These are phyloP conservation scores for Apiospora marii DNA, from an alignment of 2,329 filamentous ascomycete genomes.

Conservation along the genomic window DNA sequence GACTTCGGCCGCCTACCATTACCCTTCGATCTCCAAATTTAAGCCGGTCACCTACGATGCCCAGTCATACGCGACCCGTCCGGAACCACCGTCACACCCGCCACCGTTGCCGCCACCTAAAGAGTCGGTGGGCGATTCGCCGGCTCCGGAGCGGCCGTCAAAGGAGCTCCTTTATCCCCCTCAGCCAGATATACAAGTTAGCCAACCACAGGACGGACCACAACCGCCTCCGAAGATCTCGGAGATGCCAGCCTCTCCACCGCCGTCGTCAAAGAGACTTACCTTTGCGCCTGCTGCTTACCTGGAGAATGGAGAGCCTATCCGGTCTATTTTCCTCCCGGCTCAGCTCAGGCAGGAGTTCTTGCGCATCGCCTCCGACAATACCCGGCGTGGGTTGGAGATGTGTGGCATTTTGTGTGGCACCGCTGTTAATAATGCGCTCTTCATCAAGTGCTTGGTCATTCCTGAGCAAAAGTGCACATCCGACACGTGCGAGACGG, in stretches of 20 bases:
- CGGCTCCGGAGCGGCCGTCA: constrained; percentile 39
- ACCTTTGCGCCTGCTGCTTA: constrained; percentile 87
- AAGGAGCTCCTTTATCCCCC: constrained; percentile 40
- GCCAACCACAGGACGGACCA: constrained; percentile 29
- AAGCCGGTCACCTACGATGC: constrained; percentile 55
- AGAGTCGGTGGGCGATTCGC: constrained; percentile 32
- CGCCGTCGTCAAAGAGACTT: constrained; percentile 60
- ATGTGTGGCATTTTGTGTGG: constrained; percentile 96
- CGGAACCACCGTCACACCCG: constrained; percentile 41
- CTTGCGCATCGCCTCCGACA: constrained; percentile 74
- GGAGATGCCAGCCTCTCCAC: constrained; percentile 33
- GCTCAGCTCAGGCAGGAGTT: constrained; percentile 77
- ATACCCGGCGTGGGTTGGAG: constrained; percentile 85
- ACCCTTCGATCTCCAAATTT: constrained; percentile 64
- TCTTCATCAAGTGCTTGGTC: constrained; percentile 88
- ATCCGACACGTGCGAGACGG: constrained; percentile 92
- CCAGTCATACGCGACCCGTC: constrained; percentile 31
- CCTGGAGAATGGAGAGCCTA: constrained; percentile 85
- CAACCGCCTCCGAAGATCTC: constrained; percentile 43
- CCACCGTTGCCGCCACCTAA: constrained; percentile 51
- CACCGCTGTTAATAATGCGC: constrained; percentile 87
- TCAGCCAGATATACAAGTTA: constrained; percentile 27
- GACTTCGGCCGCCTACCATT: constrained; percentile 52
- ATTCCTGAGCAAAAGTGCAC: constrained; percentile 92
- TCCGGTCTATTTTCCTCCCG: constrained; percentile 89